phyloP scores from a whole-genome alignment of 805 yeast species.

The Saturnispora gosingensis region DNA sequence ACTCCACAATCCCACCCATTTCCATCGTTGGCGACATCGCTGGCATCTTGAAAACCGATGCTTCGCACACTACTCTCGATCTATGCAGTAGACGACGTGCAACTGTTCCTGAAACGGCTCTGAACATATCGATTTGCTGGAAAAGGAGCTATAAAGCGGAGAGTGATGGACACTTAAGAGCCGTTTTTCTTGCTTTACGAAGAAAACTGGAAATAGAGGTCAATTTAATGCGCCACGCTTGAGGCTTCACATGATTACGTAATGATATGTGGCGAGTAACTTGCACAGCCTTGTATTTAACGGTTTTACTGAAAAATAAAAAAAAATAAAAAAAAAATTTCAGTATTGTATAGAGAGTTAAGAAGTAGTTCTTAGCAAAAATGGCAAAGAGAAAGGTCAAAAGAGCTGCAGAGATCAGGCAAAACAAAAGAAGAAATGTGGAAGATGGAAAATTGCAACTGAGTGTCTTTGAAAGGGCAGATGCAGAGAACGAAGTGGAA shows the following conservation, averaged over 20 bases:
- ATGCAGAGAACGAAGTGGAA: constrained; percentile 12
- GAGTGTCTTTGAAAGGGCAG: constrained; percentile 9
- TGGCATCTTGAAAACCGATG: constrained; percentile 73
- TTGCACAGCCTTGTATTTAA: constrained; percentile 3
- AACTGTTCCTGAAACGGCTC: neutral
- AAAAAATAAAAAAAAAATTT: neutral
- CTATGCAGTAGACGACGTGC: neutral
- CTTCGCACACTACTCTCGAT: constrained; percentile 24
- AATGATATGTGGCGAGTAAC: neutral
- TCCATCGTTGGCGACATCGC: constrained; percentile 99
- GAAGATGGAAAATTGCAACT: constrained; percentile 30
- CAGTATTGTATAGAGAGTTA: neutral
- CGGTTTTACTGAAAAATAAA: neutral
- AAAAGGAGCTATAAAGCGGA: neutral
- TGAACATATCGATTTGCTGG: neutral
- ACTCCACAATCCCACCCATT: constrained; percentile 81
- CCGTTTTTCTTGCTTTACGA: neutral
- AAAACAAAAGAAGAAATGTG: constrained; percentile 31
- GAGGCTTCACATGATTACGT: neutral
- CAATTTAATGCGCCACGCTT: neutral
- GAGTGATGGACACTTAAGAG: neutral
- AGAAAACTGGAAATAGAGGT: neutral
- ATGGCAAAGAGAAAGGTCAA: constrained; percentile 33
- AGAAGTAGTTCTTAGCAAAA: neutral
- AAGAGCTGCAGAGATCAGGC: constrained; percentile 28